Evolutionary conservation across 495 filamentous ascomycete genomes (phyloP).

Genomic region (Pyronema domesticum): DNA sequence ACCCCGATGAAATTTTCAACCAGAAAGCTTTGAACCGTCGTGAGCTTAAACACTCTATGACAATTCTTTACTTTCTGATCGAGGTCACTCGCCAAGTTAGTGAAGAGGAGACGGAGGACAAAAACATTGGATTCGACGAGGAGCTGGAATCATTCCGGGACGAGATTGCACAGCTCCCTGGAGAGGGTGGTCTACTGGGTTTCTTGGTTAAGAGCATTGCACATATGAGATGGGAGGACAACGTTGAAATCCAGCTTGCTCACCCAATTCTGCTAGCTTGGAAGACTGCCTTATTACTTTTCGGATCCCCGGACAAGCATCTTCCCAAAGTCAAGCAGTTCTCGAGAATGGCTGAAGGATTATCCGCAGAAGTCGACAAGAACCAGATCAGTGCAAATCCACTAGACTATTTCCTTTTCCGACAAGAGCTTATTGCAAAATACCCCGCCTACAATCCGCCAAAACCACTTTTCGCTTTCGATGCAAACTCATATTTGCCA

Average conservation of each 20-base stretch:
- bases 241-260: conserved; percentile 15
- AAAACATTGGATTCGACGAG: conserved; percentile 11
- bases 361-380: conserved; percentile 28
- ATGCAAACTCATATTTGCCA: conserved; percentile 79
- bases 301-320: conserved; percentile 50
- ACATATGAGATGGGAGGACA: conserved; percentile 74
- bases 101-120: conserved; percentile 7
- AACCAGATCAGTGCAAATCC: conserved; percentile 73
- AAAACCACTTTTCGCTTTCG: conserved; percentile 61
- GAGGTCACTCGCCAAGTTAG: conserved; percentile 40
- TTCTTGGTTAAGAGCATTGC: conserved; percentile 59
- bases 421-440: conserved; percentile 96
- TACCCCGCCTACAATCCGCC: conserved; percentile 93
- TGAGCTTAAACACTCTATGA: conserved; percentile 43
- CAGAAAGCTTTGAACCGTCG: conserved; percentile 27
- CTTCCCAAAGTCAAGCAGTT: conserved; percentile 57
- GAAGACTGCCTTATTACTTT: conserved; percentile 73
- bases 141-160: conserved; percentile 18
- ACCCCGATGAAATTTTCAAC: conserved; percentile 12
- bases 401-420: conserved; percentile 86
- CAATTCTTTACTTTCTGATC: conserved; percentile 52
- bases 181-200: conserved; percentile 38
- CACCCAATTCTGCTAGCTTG: conserved; percentile 64
- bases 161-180: conserved; percentile 32
- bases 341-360: conserved; percentile 31